Percentiles rank a stretch among this genome's conserved stretches.
Evolutionary conservation across 1,284 basidiomycete species (phyloP).

Genomic region (Malassezia vespertilionis): DNA sequence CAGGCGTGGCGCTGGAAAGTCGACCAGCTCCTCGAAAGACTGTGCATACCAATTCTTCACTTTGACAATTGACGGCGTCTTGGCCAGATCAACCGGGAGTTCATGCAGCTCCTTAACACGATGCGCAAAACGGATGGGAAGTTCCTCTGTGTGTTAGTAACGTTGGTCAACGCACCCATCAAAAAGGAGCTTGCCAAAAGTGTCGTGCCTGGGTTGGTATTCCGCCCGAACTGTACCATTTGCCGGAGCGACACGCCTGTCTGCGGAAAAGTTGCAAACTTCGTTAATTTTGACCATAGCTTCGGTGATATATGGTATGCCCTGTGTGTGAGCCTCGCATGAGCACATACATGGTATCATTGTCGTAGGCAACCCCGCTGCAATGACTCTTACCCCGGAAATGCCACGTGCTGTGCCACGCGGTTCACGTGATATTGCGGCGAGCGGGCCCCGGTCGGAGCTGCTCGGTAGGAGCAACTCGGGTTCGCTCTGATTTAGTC

Average conservation of each 20-base stretch:
- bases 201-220: constrained; percentile 42
- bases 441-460: constrained; percentile 14
- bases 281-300: constrained; percentile 40
- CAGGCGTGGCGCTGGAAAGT: constrained; percentile 38
- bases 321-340: constrained; percentile 11
- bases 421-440: constrained; percentile 18
- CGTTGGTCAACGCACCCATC: constrained; percentile 10
- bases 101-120: constrained; percentile 92
- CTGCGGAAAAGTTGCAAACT: constrained; percentile 45
- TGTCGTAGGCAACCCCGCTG: background rate
- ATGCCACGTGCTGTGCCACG: constrained; percentile 6
- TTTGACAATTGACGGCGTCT: constrained; percentile 84
- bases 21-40: constrained; percentile 62
- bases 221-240: constrained; percentile 46
- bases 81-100: constrained; percentile 77
- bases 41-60: constrained; percentile 99
- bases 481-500: constrained; percentile 8
- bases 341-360: constrained; percentile 11
- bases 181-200: constrained; percentile 43
- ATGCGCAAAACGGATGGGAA: constrained; percentile 88
- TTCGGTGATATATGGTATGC: constrained; percentile 38
- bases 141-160: constrained; percentile 60
- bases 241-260: constrained; percentile 46
- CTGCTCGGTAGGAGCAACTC: constrained; percentile 9
- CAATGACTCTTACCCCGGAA: background rate